Evolutionary conservation across 2,329 filamentous ascomycete species (phyloP), one percentile per base, ranked within the genome.

Genomic region (Phialemonium atrogriseum): DNA sequence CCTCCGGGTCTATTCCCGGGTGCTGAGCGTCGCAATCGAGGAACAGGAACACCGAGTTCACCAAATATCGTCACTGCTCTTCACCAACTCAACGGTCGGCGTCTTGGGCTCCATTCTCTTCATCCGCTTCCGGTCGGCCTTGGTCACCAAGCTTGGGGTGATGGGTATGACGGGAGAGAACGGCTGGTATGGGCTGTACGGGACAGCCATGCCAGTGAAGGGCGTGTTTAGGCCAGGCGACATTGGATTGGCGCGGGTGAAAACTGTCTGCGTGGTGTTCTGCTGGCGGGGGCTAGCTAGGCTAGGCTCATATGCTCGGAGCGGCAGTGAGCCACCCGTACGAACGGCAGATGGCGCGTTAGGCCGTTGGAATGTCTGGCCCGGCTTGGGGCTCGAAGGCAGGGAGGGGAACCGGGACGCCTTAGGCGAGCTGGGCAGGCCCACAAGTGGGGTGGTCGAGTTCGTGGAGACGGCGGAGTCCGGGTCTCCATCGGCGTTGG

Each of bases 141-240:
- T 75, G 15, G 77, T 84, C 11, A 84, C 76, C 27, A 89, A 58
- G 13, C 73, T 75, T n/a, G 84, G 82, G 18, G 84, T 87, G 29
- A 88, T 73, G 2, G 84, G 84, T 30, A 86, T 70, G 28, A 84
- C 65, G 2, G 83, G 81, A 6, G 79, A 82, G 50, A 79, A 84
- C 1, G 84, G 84, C 62, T 88, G 84, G 45, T 88, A 89, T 0
- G 84, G 81, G 34, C 73, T 77, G 54, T 88, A 88, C 2, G 83
- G 83, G 14, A 78, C 70, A 2, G 74, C 67, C 14, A 64, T 66
- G 5, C 71, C 74, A 2, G 70, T 76, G 51, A 63, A 72, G 0
- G 81, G 83, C 3, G 76, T 80, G 27, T 70, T 71, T 15, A 74
- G 62, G 1, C 70, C 73, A 1, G 77, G 76, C 4, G 73, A 73